Percentiles rank a stretch among this genome's conserved stretches.
These are phyloP conservation scores for Mortierella sp. DNA, from an alignment of 371 early-diverging fungal genomes.

Conservation along the genomic window DNA sequence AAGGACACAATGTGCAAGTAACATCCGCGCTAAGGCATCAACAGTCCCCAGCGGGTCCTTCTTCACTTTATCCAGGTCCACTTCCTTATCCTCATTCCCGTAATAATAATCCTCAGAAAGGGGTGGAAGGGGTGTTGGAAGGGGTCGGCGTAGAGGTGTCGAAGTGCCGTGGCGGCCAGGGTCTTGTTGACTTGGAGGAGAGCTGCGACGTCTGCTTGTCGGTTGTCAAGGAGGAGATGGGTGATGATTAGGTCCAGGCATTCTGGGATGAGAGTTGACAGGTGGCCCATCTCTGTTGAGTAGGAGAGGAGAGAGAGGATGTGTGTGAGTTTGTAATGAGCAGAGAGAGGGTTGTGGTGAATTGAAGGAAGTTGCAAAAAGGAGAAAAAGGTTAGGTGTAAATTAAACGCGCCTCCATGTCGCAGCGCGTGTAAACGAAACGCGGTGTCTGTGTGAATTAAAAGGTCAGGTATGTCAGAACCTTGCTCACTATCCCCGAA, in stretches of 20 bases:
- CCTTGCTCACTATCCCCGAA: too few species aligned
- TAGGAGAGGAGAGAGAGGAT: background rate
- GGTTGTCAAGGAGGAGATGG: background rate
- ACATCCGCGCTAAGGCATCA: background rate
- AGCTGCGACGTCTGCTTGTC: background rate
- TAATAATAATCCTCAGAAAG: too few species aligned
- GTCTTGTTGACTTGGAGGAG: background rate
- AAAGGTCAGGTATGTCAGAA: too few species aligned
- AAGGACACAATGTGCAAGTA: background rate
- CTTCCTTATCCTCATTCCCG: background rate
- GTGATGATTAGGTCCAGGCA: background rate
- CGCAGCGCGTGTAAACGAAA: too few species aligned
- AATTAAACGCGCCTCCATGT: too few species aligned
- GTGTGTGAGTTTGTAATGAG: background rate
- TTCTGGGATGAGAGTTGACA: background rate
- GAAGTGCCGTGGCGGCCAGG: background rate
- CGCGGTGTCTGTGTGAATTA: too few species aligned
- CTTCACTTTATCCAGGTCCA: too few species aligned
- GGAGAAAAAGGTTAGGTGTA: too few species aligned
- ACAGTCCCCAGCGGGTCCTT: background rate
- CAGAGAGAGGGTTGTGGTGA: too few species aligned
- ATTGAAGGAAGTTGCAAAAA: too few species aligned
- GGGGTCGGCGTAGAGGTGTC: background rate
- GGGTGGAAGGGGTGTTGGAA: background rate
- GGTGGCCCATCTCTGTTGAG: background rate